Percentiles rank a stretch among this genome's conserved stretches.
Conservation (phyloP, 345 rosid genomes). For the Noccaea caerulescens region DNA sequence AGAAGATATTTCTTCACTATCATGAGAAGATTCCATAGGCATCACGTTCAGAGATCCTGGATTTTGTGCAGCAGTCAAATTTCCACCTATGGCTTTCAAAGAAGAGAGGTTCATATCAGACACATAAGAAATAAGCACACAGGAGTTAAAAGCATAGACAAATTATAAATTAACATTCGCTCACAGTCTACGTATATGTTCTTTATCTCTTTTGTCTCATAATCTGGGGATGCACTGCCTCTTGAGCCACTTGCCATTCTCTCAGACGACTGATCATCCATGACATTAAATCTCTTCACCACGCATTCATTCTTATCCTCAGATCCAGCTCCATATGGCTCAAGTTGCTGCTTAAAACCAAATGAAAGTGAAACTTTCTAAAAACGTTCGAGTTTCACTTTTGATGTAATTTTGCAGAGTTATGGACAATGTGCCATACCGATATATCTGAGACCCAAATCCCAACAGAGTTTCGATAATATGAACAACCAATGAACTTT, state of each 20-base stretch:
- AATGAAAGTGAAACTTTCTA: constrained; percentile 21
- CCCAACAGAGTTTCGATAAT: constrained; percentile 71
- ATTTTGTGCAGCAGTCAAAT: constrained; percentile 50
- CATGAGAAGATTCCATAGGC: constrained; percentile 27
- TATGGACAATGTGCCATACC: constrained; percentile 50
- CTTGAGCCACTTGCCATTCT: constrained; percentile 53
- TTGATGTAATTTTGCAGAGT: constrained; percentile 1
- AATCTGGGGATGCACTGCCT: constrained; percentile 64
- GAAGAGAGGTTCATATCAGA: constrained; percentile 39
- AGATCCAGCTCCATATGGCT: constrained; percentile 67
- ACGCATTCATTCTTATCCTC: constrained; percentile 48
- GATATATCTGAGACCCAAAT: constrained; percentile 82
- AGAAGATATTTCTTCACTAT: constrained; percentile 55
- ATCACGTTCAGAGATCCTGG: constrained; percentile 49
- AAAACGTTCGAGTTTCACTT: constrained; percentile 5
- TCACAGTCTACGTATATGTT: constrained; percentile 95
- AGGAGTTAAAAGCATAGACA: neutral
- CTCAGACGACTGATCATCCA: constrained; percentile 50
- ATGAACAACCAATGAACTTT: constrained; percentile 88
- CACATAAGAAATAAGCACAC: constrained; percentile 16
- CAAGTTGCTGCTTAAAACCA: constrained; percentile 58
- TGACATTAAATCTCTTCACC: constrained; percentile 52
- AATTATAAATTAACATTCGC: constrained; percentile 39
- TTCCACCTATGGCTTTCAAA: constrained; percentile 69
- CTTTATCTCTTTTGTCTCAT: constrained; percentile 77